Evolutionary conservation across 306 rosid genomes (phyloP).

Genomic region (Sophora flavescens): DNA sequence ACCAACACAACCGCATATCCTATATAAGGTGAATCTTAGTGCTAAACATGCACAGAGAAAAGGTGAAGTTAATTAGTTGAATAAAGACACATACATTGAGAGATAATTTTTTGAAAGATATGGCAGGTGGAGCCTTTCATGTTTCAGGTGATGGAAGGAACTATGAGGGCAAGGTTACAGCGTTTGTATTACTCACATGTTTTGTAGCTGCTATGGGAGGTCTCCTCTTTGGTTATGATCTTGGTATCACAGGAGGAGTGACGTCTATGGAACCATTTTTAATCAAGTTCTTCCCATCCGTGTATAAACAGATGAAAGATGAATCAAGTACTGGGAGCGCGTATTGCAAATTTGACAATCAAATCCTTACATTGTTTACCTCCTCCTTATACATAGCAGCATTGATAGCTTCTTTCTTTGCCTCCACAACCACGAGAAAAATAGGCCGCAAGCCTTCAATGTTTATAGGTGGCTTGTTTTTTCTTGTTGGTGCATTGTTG

Average conservation of each 20-base stretch:
- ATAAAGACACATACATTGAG: background rate
- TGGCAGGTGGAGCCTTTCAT: background rate
- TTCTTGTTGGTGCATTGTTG: background rate
- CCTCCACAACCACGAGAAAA: background rate
- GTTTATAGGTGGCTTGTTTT: constrained; percentile 7
- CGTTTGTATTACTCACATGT: background rate
- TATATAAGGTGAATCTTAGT: background rate
- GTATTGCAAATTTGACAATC: background rate
- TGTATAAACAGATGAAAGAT: background rate
- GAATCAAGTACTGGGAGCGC: background rate
- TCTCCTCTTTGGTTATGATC: background rate
- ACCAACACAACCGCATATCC: background rate
- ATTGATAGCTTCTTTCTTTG: background rate
- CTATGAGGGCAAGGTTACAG: background rate
- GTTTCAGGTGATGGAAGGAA: background rate
- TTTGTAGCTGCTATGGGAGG: background rate
- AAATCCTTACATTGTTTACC: background rate
- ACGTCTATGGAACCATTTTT: constrained; percentile 5
- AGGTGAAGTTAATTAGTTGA: background rate
- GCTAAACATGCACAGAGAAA: background rate
- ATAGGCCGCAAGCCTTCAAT: background rate
- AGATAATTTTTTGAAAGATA: background rate
- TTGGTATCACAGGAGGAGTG: background rate
- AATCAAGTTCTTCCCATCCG: background rate
- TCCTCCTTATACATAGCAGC: constrained; percentile 1